Percentiles rank a stretch among this genome's conserved stretches.
These are phyloP conservation scores for Ceratobasidium sp. DNA, from an alignment of 1,284 basidiomycete genomes.

Conservation along the genomic window DNA sequence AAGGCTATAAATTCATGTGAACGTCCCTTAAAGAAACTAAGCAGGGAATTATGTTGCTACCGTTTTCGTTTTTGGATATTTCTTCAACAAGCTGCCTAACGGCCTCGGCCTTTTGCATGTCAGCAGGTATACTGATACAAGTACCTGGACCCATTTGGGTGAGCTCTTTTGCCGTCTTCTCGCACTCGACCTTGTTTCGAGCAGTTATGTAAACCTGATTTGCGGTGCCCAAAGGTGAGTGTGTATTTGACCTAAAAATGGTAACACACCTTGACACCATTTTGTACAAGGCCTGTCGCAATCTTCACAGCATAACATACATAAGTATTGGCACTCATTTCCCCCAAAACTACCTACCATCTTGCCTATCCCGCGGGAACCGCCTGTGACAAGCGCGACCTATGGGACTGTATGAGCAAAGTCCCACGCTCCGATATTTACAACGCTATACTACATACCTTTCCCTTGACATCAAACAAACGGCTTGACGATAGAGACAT, in stretches of 20 bases:
- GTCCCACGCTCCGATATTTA: not conserved
- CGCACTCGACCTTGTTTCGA: constrained; percentile 69
- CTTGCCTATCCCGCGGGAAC: constrained; percentile 76
- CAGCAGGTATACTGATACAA: constrained; percentile 71
- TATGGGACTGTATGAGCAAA: constrained; percentile 42
- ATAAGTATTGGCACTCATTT: not conserved
- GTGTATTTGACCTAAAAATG: constrained; percentile 18
- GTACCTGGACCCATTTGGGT: constrained; percentile 67
- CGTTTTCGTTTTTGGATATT: constrained; percentile 58
- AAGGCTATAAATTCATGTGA: constrained; percentile 55
- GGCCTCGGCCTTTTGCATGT: constrained; percentile 71
- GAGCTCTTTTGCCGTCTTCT: constrained; percentile 68
- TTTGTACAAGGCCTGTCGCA: constrained; percentile 72
- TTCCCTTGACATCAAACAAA: constrained; percentile 70
- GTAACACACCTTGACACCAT: constrained; percentile 68
- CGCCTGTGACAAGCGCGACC: constrained; percentile 77
- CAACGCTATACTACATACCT: constrained; percentile 53
- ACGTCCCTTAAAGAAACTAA: not conserved
- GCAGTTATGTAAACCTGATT: constrained; percentile 76
- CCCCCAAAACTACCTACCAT: constrained; percentile 64
- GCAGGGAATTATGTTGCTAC: constrained; percentile 60
- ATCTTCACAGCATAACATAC: constrained; percentile 61
- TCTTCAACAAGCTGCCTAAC: constrained; percentile 68
- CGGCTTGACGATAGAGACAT: constrained; percentile 59
- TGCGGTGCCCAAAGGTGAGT: not conserved